These are phyloP conservation scores for Entonaema liquescens DNA, from an alignment of 495 filamentous ascomycete species.

Conservation along the genomic window DNA sequence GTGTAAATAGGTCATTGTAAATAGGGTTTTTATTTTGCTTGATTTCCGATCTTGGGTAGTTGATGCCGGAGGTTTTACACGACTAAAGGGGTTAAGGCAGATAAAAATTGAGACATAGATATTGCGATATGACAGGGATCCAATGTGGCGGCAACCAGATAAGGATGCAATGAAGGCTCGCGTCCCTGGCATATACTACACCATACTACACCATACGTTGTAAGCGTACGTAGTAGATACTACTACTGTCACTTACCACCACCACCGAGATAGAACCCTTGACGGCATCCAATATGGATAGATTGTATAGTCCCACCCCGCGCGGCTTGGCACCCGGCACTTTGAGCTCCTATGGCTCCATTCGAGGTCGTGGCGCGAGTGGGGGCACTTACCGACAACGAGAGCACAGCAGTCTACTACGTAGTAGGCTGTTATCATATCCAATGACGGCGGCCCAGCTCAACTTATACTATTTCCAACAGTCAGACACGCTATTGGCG, in stretches of 20 bases:
- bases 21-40: slow-evolving; percentile 17
- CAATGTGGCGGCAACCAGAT: slow-evolving; percentile 27
- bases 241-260: neutral
- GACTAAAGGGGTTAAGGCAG: slow-evolving; percentile 31
- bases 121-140: slow-evolving; percentile 39
- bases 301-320: slow-evolving; percentile 44
- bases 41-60: slow-evolving; percentile 32
- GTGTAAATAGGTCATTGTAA: slow-evolving; percentile 17
- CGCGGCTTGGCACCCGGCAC: slow-evolving; percentile 43
- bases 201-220: slow-evolving; percentile 19
- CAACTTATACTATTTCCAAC: slow-evolving; percentile 2
- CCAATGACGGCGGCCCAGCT: slow-evolving; percentile 23
- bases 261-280: slow-evolving; percentile 3
- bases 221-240: slow-evolving; percentile 16
- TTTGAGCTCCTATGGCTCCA: slow-evolving; percentile 42
- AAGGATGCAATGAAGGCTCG: slow-evolving; percentile 21
- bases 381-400: slow-evolving; percentile 23
- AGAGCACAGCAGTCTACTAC: slow-evolving; percentile 20
- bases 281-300: slow-evolving; percentile 34
- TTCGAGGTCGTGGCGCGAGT: slow-evolving; percentile 35
- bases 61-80: slow-evolving; percentile 29
- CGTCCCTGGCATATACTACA: slow-evolving; percentile 35
- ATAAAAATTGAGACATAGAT: slow-evolving; percentile 39
- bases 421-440: slow-evolving; percentile 25
- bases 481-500: neutral